Evolutionary conservation across 73 alveolate genomes (phyloP).

Genomic region (Symbiodinium pilosum): DNA sequence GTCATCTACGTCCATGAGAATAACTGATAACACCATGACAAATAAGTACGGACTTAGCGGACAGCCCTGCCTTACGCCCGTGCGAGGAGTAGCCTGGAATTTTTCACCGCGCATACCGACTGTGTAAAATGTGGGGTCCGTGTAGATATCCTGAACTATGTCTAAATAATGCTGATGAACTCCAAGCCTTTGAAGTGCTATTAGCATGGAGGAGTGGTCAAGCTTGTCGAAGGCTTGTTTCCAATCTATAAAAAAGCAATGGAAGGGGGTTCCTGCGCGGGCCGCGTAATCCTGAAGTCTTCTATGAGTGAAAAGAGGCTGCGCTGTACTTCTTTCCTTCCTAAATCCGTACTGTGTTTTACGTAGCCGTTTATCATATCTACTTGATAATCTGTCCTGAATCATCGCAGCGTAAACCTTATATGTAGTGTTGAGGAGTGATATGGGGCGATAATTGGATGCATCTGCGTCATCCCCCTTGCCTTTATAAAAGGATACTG

Average conservation of each 20-base stretch:
- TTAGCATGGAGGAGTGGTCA: too few relatives aligned
- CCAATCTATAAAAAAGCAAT: too few relatives aligned
- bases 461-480: neutral
- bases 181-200: too few relatives aligned
- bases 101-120: neutral
- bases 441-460: neutral
- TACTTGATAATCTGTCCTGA: constrained; percentile 17
- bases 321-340: neutral
- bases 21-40: neutral
- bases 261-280: too few relatives aligned
- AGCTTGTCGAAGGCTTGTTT: too few relatives aligned
- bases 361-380: neutral
- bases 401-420: neutral
- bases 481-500: neutral
- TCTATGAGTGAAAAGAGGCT: neutral
- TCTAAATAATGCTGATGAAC: neutral
- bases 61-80: neutral
- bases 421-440: neutral
- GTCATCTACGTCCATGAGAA: too few relatives aligned
- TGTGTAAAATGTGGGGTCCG: neutral
- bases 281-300: neutral
- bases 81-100: neutral
- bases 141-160: neutral
- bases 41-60: neutral
- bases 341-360: neutral